These are phyloP conservation scores for Sungouiozyma ichnusensis DNA, from an alignment of 805 yeast genomes.

Conservation along the genomic window DNA sequence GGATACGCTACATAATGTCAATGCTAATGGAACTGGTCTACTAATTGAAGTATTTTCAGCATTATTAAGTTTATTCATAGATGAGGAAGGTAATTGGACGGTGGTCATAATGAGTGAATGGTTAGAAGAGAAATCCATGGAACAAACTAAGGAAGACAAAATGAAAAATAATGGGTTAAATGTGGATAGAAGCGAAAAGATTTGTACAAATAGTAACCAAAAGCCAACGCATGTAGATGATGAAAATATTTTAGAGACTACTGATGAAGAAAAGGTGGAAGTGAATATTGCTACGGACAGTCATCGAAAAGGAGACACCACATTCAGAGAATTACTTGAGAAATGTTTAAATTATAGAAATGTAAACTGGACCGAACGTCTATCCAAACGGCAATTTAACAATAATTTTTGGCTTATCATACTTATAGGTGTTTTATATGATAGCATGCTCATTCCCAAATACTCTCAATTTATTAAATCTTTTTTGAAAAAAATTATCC, in stretches of 20 bases:
- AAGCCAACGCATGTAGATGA: constrained; percentile 9
- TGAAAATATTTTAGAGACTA: constrained; percentile 9
- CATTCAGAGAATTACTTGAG: constrained; percentile 21
- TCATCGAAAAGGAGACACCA: constrained; percentile 5
- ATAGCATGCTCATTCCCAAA: constrained; percentile 21
- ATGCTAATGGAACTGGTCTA: constrained; percentile 16
- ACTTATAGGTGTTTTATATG: constrained; percentile 55
- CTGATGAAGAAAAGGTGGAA: constrained; percentile 18
- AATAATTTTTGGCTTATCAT: constrained; percentile 83
- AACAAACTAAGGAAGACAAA: constrained; percentile 9
- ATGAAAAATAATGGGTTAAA: constrained; percentile 9
- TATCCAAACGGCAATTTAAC: constrained; percentile 61
- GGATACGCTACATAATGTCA: constrained; percentile 17
- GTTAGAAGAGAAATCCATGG: constrained; percentile 7
- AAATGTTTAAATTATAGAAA: constrained; percentile 45
- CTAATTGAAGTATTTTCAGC: constrained; percentile 23
- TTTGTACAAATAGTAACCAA: background rate
- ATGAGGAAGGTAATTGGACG: constrained; percentile 27
- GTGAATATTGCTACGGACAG: constrained; percentile 2
- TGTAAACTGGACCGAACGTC: constrained; percentile 65
- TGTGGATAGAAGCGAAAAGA: too few relatives aligned
- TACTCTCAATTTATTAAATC: constrained; percentile 32
- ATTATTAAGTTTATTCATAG: constrained; percentile 23
- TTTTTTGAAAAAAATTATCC: constrained; percentile 48
- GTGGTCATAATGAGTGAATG: constrained; percentile 24